A percentile compares a stretch with the other conserved stretches of the same genome.
Conservation (phyloP, 2,329 filamentous ascomycete genomes). For the Reticulascus tulasneorum region DNA sequence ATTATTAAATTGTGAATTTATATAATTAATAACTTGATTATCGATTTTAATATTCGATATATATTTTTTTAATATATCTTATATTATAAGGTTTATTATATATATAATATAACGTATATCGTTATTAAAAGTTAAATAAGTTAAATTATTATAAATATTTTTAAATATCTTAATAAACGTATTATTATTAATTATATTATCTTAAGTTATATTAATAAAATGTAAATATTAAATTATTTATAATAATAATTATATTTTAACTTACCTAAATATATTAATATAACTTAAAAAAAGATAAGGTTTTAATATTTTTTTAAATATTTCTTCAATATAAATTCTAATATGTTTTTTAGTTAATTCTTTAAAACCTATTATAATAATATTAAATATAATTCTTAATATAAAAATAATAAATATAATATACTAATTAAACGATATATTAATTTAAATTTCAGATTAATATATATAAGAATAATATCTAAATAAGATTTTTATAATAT, state of each 20-base stretch:
- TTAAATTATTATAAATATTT: not conserved
- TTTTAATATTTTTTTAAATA: too few relatives aligned
- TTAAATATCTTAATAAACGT: too few relatives aligned
- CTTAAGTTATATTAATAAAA: too few relatives aligned
- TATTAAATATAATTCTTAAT: not conserved
- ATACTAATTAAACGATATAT: not conserved
- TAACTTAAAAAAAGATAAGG: too few relatives aligned
- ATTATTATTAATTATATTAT: too few relatives aligned
- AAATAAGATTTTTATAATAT: not conserved
- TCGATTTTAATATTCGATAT: too few relatives aligned
- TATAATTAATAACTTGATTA: not conserved
- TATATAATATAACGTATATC: too few relatives aligned
- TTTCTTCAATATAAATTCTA: too few relatives aligned
- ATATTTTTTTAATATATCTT: not conserved
- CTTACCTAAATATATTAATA: too few relatives aligned
- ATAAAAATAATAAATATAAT: not conserved
- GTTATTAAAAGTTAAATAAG: not conserved
- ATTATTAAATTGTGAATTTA: not conserved
- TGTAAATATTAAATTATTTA: not conserved
- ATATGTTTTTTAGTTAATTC: too few relatives aligned
- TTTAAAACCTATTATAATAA: too few relatives aligned
- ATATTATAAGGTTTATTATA: too few relatives aligned
- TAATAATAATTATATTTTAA: constrained; percentile 1
- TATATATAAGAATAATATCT: not conserved
- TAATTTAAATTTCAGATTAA: not conserved